phyloP scores from a whole-genome alignment of 768 basidiomycete genomes.

The Phlebiopsis flavidoalba region DNA sequence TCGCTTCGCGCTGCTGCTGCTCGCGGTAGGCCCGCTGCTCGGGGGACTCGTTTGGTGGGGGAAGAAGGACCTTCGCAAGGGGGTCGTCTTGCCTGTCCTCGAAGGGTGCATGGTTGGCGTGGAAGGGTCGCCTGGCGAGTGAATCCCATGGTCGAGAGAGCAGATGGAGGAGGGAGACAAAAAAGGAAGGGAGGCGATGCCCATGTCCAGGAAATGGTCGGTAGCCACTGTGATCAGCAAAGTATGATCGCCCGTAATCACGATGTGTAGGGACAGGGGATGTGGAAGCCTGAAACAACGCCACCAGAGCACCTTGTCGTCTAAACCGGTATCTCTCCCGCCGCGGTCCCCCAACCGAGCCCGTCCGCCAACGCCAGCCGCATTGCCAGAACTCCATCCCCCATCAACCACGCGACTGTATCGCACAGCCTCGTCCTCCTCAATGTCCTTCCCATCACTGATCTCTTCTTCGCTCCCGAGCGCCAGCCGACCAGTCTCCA shows the following conservation, averaged over 20 bases:
- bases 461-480: background rate
- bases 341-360: background rate
- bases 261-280: background rate
- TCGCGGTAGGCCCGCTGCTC: constrained; percentile 31
- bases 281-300: constrained; percentile 10
- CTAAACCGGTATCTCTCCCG: background rate
- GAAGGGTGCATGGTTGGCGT: constrained; percentile 13
- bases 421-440: constrained; percentile 8
- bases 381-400: background rate
- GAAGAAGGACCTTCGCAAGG: constrained; percentile 24
- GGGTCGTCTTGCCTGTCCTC: constrained; percentile 28
- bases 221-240: constrained; percentile 14
- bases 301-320: constrained; percentile 1
- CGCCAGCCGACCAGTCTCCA: background rate
- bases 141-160: constrained; percentile 8
- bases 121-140: constrained; percentile 11
- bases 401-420: constrained; percentile 8
- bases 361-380: background rate
- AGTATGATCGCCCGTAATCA: constrained; percentile 12
- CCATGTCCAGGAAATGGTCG: constrained; percentile 6
- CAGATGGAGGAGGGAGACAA: constrained; percentile 5
- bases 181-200: constrained; percentile 5
- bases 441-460: constrained; percentile 4
- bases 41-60: constrained; percentile 31
- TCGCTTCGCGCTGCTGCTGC: constrained; percentile 35